phyloP scores from a whole-genome alignment of 176 grass and related monocot genomes.

The Ananas comosus region DNA sequence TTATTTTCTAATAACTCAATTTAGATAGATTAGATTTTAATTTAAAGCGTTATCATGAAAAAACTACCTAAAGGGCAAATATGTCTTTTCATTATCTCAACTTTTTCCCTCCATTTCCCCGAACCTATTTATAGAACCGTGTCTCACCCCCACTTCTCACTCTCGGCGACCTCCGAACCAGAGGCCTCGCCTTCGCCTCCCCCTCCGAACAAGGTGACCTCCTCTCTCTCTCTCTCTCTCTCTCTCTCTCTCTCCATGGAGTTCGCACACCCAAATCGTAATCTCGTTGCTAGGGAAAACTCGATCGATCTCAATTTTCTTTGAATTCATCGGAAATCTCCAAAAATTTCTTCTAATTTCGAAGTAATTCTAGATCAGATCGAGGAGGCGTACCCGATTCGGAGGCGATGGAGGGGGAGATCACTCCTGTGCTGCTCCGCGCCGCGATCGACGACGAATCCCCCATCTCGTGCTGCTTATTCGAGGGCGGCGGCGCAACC shows the following conservation, averaged over 20 bases:
- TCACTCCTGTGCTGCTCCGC: background rate
- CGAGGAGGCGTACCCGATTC: background rate
- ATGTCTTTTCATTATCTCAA: background rate
- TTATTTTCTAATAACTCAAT: no score
- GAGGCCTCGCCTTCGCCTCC: background rate
- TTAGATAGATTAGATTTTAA: no score
- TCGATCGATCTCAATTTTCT: background rate
- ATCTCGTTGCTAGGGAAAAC: background rate
- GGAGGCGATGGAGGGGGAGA: constrained; percentile 29
- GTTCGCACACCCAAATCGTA: background rate
- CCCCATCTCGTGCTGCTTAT: constrained; percentile 23
- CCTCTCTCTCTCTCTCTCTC: constrained; percentile 21
- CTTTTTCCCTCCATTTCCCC: background rate
- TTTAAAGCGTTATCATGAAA: no score
- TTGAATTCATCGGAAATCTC: background rate
- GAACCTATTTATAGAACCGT: background rate
- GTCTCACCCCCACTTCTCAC: background rate
- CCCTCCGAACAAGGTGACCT: background rate
- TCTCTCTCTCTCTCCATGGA: background rate
- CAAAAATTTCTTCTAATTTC: constrained; percentile 12
- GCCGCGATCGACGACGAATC: background rate
- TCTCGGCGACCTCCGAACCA: background rate
- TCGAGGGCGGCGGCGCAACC: constrained; percentile 6
- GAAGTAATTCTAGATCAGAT: background rate
- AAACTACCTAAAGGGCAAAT: background rate